phyloP scores from a whole-genome alignment of 345 rosid genomes.

The Schrenkiella parvula region DNA sequence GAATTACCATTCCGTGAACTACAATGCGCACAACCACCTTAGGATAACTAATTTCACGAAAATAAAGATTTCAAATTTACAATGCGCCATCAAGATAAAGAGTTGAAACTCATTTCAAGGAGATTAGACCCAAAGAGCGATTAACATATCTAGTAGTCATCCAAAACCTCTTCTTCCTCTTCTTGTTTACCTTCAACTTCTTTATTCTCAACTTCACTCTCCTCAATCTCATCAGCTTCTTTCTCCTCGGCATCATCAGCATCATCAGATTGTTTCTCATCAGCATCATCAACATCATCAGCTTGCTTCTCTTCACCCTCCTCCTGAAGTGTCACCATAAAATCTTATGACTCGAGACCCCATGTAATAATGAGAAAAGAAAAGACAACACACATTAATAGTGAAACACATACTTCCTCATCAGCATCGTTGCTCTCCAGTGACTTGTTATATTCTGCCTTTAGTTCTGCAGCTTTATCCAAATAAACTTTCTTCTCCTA shows the following conservation, averaged over 20 bases:
- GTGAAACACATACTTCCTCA: constrained; percentile 37
- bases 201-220: constrained; percentile 33
- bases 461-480: constrained; percentile 73
- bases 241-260: constrained; percentile 36
- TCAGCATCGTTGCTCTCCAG: constrained; percentile 36
- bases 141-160: constrained; percentile 32
- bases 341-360: neutral
- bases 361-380: neutral
- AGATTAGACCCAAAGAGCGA: neutral
- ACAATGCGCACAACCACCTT: constrained; percentile 6
- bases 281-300: constrained; percentile 7
- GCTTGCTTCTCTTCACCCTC: constrained; percentile 14
- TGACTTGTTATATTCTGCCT: constrained; percentile 55
- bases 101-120: neutral
- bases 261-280: constrained; percentile 34
- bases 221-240: constrained; percentile 33
- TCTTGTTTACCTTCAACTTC: constrained; percentile 34
- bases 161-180: constrained; percentile 39
- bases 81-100: neutral
- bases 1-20: neutral
- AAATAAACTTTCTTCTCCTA: constrained; percentile 74
- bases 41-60: neutral
- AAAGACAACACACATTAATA: neutral
- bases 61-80: constrained; percentile 15
- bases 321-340: constrained; percentile 32